These are phyloP conservation scores for Stenogyne calaminthoides DNA, from an alignment of 305 asterid genomes.

Conservation along the genomic window DNA sequence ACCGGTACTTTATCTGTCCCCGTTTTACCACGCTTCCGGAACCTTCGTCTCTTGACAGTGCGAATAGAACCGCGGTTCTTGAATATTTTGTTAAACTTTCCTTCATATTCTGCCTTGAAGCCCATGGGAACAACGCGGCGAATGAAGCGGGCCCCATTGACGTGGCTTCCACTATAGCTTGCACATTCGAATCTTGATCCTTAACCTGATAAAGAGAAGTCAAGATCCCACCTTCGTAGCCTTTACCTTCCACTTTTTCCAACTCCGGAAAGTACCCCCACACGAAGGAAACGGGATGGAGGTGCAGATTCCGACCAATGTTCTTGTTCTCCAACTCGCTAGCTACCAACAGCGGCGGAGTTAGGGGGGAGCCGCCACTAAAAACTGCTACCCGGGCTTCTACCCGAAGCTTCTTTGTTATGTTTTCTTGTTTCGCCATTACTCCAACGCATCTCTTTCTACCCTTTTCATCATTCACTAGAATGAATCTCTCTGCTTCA, in stretches of 20 bases:
- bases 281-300: slow-evolving; percentile 68
- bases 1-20: slow-evolving; percentile 46
- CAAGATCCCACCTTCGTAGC: slow-evolving; percentile 78
- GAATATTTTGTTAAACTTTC: slow-evolving; percentile 62
- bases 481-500: slow-evolving; percentile 57
- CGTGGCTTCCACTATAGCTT: slow-evolving; percentile 64
- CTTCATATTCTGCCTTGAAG: slow-evolving; percentile 54
- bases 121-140: slow-evolving; percentile 68
- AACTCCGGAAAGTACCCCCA: slow-evolving; percentile 88
- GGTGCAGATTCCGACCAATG: slow-evolving; percentile 79
- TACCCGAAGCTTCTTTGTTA: slow-evolving; percentile 50
- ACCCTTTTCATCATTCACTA: slow-evolving; percentile 32
- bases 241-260: slow-evolving; percentile 37
- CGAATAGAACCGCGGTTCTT: slow-evolving; percentile 63
- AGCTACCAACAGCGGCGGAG: slow-evolving; percentile 72
- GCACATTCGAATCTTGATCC: slow-evolving; percentile 43
- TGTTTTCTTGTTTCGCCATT: slow-evolving; percentile 44
- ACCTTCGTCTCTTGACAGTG: slow-evolving; percentile 63
- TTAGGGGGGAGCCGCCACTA: slow-evolving; percentile 73
- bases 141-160: slow-evolving; percentile 66
- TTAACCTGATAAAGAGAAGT: slow-evolving; percentile 73
- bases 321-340: slow-evolving; percentile 76
- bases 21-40: slow-evolving; percentile 62
- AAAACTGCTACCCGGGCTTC: slow-evolving; percentile 64
- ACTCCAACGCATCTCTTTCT: slow-evolving; percentile 71